Conservation (phyloP, 345 rosid genomes). For the Clarkia xantiana region DNA sequence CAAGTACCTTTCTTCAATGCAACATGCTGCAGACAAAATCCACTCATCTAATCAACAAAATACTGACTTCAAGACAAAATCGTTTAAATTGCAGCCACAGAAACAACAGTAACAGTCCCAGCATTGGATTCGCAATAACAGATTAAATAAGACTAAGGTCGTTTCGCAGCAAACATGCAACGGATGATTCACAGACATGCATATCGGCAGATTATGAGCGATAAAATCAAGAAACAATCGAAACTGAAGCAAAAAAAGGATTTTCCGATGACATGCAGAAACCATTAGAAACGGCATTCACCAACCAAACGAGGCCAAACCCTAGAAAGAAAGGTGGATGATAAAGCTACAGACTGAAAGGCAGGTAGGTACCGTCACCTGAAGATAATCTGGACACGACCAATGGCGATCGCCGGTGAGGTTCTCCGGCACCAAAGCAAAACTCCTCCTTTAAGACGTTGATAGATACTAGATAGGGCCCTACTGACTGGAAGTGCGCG, state of each 20-base stretch:
- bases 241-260: neutral
- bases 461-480: too few relatives aligned
- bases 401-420: slow-evolving; percentile 2
- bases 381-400: neutral
- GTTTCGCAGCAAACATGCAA: slow-evolving; percentile 1
- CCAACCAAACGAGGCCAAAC: neutral
- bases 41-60: neutral
- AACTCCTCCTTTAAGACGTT: neutral
- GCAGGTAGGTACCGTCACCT: neutral
- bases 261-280: neutral
- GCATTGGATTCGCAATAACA: neutral
- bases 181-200: neutral
- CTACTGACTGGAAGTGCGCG: neutral
- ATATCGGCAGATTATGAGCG: neutral
- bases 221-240: neutral
- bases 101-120: neutral
- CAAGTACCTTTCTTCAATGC: slow-evolving; percentile 4
- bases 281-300: slow-evolving; percentile 2
- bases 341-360: neutral
- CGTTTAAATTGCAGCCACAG: neutral
- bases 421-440: neutral
- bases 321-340: slow-evolving; percentile 2
- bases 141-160: neutral
- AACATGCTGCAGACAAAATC: neutral
- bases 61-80: neutral